Base-by-base conservation (phyloP, 2,329 filamentous ascomycete species). In the Rhexocercosporidium sp. region DNA sequence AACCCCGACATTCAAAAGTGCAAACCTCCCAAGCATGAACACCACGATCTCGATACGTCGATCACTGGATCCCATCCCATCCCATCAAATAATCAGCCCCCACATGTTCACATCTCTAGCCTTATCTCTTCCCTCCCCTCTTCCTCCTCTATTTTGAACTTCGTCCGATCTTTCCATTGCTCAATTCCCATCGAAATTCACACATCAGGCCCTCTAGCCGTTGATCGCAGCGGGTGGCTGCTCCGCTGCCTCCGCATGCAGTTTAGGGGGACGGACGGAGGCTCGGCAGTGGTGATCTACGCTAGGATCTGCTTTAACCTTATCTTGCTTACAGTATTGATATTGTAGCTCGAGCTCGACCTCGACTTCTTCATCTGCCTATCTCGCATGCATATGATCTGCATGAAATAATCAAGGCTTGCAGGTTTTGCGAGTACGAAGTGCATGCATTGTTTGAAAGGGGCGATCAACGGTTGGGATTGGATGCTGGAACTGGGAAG, bases 241-340 rank as follows among this genome's bases (percentile, higher is more conserved):
- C 51, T 18, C 27, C 51, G 34, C 4, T 34, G 51, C 18, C 51
- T 18, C 27, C 51, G 34, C 4, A 54, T 54, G 2, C 22, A 51
- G 47, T 22, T 49, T 51, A 51, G 47, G 27, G 27, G 51, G 27
- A 18, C 20, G 11, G 51, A 16, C 14, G 20, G 51, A 31, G 51
- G 51, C 29, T 54, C 51, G 51, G 51, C 51, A 54, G 27, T 54
- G 51, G 29, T 54, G 51, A 54, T 54, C 27, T n/a, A 34, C 51
- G 27, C 51, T 54, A 54, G 29, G 51, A 31, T 54, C 47, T 37
- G 47, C 22, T 51, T 27, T 51, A 51, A 27, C 47, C 47, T 51
- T 51, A 51, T 51, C 47, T 51, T 51, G 47, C 12, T 22, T 27
- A n/a, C n/a, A n/a, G n/a, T n/a, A n/a, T n/a, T n/a, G n/a, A n/a